A percentile compares a stretch with the other conserved stretches of the same genome.
Evolutionary conservation across 352 stramenopile genomes (phyloP).

Genomic region (Pythium insidiosum): DNA sequence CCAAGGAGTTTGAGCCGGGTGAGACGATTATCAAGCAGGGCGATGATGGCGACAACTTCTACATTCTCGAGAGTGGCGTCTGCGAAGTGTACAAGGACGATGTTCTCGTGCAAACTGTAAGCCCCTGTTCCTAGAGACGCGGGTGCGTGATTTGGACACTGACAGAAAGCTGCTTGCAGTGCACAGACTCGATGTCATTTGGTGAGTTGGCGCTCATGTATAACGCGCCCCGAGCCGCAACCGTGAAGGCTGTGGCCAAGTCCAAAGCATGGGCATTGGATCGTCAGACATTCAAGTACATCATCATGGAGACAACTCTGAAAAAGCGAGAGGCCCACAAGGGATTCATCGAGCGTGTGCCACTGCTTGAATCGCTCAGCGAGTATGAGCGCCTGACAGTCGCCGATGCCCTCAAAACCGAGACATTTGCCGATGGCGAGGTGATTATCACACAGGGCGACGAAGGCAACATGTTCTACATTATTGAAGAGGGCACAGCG

Average conservation of each 20-base stretch:
- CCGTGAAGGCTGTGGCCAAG: conserved; percentile 85
- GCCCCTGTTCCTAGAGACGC: conserved; percentile 4
- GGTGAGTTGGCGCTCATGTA: conserved; percentile 97
- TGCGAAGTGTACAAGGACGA: conserved; percentile 88
- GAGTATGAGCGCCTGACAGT: conserved; percentile 88
- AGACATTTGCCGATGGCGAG: conserved; percentile 80
- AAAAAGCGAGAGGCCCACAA: conserved; percentile 85
- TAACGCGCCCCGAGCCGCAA: conserved; percentile 93
- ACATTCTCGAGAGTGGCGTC: conserved; percentile 90
- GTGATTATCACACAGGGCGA: conserved; percentile 89
- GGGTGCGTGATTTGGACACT: background rate
- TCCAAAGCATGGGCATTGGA: conserved; percentile 92
- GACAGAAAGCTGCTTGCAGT: conserved; percentile 19
- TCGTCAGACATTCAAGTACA: conserved; percentile 88
- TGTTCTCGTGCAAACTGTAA: conserved; percentile 75
- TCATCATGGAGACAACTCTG: conserved; percentile 88
- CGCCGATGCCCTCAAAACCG: conserved; percentile 72
- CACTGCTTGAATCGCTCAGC: conserved; percentile 87
- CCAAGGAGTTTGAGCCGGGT: conserved; percentile 68
- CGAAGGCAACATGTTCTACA: conserved; percentile 87
- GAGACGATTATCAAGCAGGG: conserved; percentile 88
- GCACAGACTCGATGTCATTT: conserved; percentile 90
- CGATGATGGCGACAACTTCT: conserved; percentile 92
- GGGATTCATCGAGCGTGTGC: conserved; percentile 84
- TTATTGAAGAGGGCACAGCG: conserved; percentile 80